Conservation (phyloP, 225 moss, liverwort and hornwort genomes). For the Pleurozium schreberi region DNA sequence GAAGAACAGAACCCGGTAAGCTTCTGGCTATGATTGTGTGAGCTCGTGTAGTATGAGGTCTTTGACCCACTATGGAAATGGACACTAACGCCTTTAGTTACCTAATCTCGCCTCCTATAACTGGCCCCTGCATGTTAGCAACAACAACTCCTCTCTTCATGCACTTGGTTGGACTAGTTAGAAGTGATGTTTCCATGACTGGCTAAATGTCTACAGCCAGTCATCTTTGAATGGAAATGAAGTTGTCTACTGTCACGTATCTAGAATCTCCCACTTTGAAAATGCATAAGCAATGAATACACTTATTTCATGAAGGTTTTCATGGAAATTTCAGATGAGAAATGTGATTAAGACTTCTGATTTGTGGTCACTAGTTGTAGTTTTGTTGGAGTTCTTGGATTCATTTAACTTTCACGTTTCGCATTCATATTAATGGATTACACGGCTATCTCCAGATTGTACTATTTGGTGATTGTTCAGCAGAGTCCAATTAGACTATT, state of each 20-base stretch:
- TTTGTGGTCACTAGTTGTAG: not conserved
- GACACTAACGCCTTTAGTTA: not conserved
- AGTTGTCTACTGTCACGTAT: not conserved
- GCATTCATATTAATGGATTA: not conserved
- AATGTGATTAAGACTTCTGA: not conserved
- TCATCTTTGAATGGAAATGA: not conserved
- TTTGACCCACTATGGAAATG: not conserved
- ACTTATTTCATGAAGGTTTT: not conserved
- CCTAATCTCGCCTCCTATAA: not conserved
- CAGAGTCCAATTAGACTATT: not conserved
- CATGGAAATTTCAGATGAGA: not conserved
- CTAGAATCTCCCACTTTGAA: not conserved
- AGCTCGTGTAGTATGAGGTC: not conserved
- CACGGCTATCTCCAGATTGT: not conserved
- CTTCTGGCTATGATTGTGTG: not conserved
- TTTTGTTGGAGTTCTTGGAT: not conserved
- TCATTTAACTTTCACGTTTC: not conserved
- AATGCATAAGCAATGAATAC: not conserved
- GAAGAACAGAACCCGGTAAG: conserved; percentile 40
- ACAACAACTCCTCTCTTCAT: not conserved
- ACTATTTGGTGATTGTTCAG: not conserved
- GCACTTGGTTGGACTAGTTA: not conserved
- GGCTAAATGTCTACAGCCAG: not conserved
- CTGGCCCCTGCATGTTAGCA: not conserved
- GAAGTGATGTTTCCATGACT: not conserved